Percentiles rank a stretch among this genome's conserved stretches.
Conservation (phyloP, 140 eudicot species). For the Oenanthe javanica region DNA sequence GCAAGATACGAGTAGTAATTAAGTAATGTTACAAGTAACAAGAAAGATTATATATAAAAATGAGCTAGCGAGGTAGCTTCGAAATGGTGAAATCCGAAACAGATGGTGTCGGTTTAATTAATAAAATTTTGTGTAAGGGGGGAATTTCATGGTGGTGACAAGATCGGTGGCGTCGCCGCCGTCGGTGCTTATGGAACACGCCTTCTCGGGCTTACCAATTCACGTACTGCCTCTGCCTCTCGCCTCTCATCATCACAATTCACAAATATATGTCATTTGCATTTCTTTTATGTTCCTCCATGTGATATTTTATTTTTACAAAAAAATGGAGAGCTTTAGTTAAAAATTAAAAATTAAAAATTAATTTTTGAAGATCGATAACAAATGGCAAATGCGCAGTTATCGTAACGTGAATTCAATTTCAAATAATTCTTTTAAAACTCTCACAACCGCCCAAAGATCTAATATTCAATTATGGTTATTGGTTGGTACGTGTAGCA, state of each 20-base stretch:
- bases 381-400: no score
- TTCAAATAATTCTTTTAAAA: neutral
- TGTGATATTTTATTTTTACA: no score
- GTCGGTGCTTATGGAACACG: slow-evolving; percentile 21
- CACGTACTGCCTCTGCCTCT: neutral
- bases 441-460: no score
- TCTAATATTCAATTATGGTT: neutral
- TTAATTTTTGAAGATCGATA: no score
- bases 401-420: no score
- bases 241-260: neutral
- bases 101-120: slow-evolving; percentile 19
- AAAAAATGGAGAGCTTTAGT: no score
- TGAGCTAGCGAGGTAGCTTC: neutral
- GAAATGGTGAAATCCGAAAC: slow-evolving; percentile 15
- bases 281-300: neutral
- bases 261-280: neutral
- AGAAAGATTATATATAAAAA: slow-evolving; percentile 4
- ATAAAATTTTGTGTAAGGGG: neutral
- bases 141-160: slow-evolving; percentile 19
- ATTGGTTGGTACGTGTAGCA: neutral
- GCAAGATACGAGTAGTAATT: neutral
- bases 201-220: neutral
- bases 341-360: no score
- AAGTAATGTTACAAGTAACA: neutral
- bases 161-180: slow-evolving; percentile 32